phyloP scores from a whole-genome alignment of 2,329 filamentous ascomycete genomes.

The Septoria petroselini region DNA sequence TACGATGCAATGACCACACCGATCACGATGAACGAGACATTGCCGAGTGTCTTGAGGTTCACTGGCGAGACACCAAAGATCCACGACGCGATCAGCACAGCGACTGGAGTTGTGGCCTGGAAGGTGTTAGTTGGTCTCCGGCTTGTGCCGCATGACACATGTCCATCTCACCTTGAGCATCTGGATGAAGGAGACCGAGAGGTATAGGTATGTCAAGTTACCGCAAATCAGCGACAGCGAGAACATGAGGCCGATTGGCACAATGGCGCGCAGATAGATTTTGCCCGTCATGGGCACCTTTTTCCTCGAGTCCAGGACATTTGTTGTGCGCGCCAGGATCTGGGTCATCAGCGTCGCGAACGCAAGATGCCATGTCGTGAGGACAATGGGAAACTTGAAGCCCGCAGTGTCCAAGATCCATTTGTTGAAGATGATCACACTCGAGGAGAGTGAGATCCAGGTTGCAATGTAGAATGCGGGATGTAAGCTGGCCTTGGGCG shows the following conservation, averaged over 20 bases:
- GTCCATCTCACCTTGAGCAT: constrained; percentile 77
- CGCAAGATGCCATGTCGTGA: constrained; percentile 92
- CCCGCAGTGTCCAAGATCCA: constrained; percentile 84
- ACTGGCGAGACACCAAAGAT: constrained; percentile 77
- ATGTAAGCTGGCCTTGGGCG: constrained; percentile 64
- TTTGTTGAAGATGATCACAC: constrained; percentile 99
- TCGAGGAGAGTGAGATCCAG: constrained; percentile 91
- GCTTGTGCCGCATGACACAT: not conserved
- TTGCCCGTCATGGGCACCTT: constrained; percentile 95
- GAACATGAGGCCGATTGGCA: constrained; percentile 95
- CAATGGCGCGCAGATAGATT: constrained; percentile 87
- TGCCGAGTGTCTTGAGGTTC: constrained; percentile 81
- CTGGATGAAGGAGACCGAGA: constrained; percentile 95
- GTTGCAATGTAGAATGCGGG: constrained; percentile 80
- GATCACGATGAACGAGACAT: constrained; percentile 90
- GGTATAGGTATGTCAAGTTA: constrained; percentile 91
- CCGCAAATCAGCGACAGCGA: constrained; percentile 93
- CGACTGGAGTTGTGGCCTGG: constrained; percentile 89
- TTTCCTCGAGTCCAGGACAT: constrained; percentile 87
- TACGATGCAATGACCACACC: constrained; percentile 93
- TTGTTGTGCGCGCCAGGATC: constrained; percentile 83
- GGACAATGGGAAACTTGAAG: constrained; percentile 71
- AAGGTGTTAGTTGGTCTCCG: constrained; percentile 10
- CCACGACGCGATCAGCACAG: constrained; percentile 88
- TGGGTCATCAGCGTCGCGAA: constrained; percentile 96